A percentile compares a stretch with the other conserved stretches of the same genome.
phyloP scores from a whole-genome alignment of 164 flowering plant genomes.

The Chimonanthus salicifolius region DNA sequence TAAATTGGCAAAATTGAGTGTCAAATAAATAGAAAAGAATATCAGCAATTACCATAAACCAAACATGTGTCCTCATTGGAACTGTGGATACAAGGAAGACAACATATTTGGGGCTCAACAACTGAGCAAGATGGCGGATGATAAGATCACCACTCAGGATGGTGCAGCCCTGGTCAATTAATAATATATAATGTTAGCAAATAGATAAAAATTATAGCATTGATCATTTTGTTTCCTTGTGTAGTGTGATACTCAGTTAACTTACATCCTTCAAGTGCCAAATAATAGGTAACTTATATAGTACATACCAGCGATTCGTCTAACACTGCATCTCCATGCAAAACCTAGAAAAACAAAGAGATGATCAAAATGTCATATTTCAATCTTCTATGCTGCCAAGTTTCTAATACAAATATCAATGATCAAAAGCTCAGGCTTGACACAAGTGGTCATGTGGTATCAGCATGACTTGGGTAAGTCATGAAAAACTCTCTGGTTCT shows the following conservation, averaged over 20 bases:
- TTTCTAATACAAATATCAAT: neutral
- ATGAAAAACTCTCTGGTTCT: neutral
- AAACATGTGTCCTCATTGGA: neutral
- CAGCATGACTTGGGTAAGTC: neutral
- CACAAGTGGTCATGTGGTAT: neutral
- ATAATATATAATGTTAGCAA: constrained; percentile 11
- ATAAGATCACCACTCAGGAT: constrained; percentile 98
- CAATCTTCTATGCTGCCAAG: neutral
- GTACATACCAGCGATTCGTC: constrained; percentile 57
- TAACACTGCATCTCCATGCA: constrained; percentile 98
- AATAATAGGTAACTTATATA: neutral
- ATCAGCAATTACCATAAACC: neutral
- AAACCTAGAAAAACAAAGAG: constrained; percentile 46
- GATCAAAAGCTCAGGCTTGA: neutral
- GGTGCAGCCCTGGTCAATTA: constrained; percentile 73
- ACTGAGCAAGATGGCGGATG: constrained; percentile 78
- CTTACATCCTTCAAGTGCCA: neutral
- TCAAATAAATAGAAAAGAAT: neutral
- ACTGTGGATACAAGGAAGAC: constrained; percentile 90
- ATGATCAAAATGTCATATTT: constrained; percentile 2
- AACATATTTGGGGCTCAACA: constrained; percentile 71
- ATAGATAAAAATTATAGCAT: neutral
- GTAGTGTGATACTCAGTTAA: no score
- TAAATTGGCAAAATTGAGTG: neutral
- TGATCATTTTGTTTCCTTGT: neutral